Conservation (phyloP, 1,284 basidiomycete genomes). For the Stygiomarasmius scandens region DNA sequence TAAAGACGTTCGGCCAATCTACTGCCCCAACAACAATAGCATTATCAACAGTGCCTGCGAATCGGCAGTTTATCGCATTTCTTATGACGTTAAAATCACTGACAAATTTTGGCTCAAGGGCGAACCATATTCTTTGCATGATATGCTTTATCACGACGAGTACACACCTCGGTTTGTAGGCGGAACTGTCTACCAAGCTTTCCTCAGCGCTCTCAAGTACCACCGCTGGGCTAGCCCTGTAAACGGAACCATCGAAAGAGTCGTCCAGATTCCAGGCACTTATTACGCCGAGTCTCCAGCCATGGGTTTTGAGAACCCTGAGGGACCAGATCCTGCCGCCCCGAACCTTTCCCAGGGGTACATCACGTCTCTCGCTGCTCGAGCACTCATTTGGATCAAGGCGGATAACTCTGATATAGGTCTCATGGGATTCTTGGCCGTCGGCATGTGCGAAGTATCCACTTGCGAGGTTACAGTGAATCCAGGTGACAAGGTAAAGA, state of each 20-base stretch:
- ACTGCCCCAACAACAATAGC: slow-evolving; percentile 32
- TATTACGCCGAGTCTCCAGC: slow-evolving; percentile 44
- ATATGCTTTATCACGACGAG: slow-evolving; percentile 28
- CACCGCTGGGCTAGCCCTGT: slow-evolving; percentile 62
- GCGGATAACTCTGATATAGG: slow-evolving; percentile 40
- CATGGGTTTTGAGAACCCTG: slow-evolving; percentile 13
- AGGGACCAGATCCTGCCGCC: slow-evolving; percentile 21
- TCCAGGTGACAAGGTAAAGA: slow-evolving; percentile 21
- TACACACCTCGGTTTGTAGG: slow-evolving; percentile 39
- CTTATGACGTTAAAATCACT: slow-evolving; percentile 27
- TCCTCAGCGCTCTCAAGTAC: slow-evolving; percentile 49
- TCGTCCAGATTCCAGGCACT: slow-evolving; percentile 47
- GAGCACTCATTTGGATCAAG: slow-evolving; percentile 43
- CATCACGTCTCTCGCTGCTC: slow-evolving; percentile 30
- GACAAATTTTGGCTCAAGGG: slow-evolving; percentile 31
- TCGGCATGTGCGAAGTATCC: slow-evolving; percentile 49
- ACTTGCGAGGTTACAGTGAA: slow-evolving; percentile 34
- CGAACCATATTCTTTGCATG: slow-evolving; percentile 36
- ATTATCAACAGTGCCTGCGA: slow-evolving; percentile 40
- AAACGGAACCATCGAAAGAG: slow-evolving; percentile 46
- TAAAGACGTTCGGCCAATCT: slow-evolving; percentile 33
- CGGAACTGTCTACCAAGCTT: slow-evolving; percentile 58
- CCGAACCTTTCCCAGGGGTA: slow-evolving; percentile 30
- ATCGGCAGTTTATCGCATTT: slow-evolving; percentile 37
- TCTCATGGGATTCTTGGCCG: slow-evolving; percentile 38